Conservation (phyloP, 2,329 filamentous ascomycete species). For the Apiospora kogelbergensis region DNA sequence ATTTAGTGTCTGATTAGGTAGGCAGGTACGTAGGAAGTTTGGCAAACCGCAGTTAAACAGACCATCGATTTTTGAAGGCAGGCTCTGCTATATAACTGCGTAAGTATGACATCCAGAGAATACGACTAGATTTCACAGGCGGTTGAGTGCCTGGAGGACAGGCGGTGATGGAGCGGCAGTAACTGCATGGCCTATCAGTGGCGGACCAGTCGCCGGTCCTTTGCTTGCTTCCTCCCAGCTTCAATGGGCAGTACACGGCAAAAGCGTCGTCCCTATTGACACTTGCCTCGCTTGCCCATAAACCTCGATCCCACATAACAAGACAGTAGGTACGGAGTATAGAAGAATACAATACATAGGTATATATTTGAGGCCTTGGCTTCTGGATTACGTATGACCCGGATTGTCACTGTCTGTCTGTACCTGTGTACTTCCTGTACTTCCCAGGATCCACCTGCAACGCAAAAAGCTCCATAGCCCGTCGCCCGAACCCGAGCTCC, state of each 20-base stretch:
- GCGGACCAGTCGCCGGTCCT: not conserved
- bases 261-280: not conserved
- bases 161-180: not conserved
- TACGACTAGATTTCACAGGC: not conserved
- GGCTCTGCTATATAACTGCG: not conserved
- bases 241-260: not conserved
- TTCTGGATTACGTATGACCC: constrained; percentile 4
- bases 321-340: no score
- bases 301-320: no score
- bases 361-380: not conserved
- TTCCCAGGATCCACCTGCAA: constrained; percentile 1
- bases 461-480: constrained; percentile 8
- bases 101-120: not conserved
- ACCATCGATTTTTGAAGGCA: not conserved
- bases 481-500: constrained; percentile 6
- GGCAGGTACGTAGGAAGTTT: not conserved
- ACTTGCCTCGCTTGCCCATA: no score
- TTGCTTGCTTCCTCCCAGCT: not conserved
- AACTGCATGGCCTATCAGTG: not conserved
- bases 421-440: not conserved
- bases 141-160: not conserved
- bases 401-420: not conserved
- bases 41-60: constrained; percentile 3
- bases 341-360: no score
- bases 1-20: constrained; percentile 5